Base-by-base conservation (phyloP, 2,329 filamentous ascomycete genomes). In the Alternaria sp. region DNA sequence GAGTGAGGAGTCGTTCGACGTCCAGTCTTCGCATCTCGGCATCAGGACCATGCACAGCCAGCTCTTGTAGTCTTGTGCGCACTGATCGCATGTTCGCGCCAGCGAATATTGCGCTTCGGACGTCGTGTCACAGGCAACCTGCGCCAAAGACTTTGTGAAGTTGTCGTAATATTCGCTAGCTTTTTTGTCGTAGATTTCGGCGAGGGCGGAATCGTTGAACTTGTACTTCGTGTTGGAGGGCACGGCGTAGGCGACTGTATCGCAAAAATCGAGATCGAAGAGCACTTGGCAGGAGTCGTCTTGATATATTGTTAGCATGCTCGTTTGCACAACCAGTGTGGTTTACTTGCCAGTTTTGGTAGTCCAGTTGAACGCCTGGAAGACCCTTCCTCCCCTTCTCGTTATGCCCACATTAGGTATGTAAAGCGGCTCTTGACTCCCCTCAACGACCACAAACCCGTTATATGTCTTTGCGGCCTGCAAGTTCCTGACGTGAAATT, bases 31-130 rank as follows among this genome's bases (percentile, higher is more conserved):
- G 80, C 95, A 99, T 29, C 93, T 90, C 1, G 95, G 95, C 61
- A 99, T 95, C 14, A 88, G 90, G 28, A 98, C 93, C 24, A 92
- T 90, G 80, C 95, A 99, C 21, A 99, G 88, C 95, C 95, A 99
- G 71, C 88, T 83, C 77, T 96, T 97, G 84, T 99, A 99, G 8
- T 92, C 92, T 0, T 75, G 72, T 14, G 82, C 86, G 78, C 95
- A 99, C 76, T 96, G 85, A 41, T 81, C 77, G 81, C 95, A 99
- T 66, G 79, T 86, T 40, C 88, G 86, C 2, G 87, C 90, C 13
- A 98, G 86, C 1, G 93, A 97, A 79, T 96, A 99, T 63, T 86
- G 85, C 13, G 90, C 87, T 33, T 89, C 88, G 2, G 85, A 79
- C 0, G 85, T 85, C 3, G 92, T 89, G 69, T 97, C 88, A 82